phyloP scores from a whole-genome alignment of 1,284 basidiomycete genomes.

The Chalciporus sp. region DNA sequence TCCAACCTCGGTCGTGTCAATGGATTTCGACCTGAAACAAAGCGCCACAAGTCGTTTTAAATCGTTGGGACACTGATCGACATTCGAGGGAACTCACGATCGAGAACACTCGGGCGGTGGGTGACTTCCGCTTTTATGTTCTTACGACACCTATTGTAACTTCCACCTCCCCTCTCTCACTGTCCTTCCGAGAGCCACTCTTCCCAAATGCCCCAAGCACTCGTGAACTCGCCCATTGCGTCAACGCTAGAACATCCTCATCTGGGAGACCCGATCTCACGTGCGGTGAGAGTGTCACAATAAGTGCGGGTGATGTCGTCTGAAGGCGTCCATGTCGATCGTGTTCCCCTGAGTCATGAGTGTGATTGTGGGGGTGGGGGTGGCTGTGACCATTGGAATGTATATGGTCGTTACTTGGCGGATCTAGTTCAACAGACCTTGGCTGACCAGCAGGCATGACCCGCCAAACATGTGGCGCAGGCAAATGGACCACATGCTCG shows the following conservation, averaged over 20 bases:
- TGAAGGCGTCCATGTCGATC: neutral
- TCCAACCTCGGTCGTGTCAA: neutral
- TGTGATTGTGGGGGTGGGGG: slow-evolving; percentile 5
- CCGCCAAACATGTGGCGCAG: slow-evolving; percentile 86
- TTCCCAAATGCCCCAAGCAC: slow-evolving; percentile 46
- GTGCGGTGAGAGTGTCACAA: slow-evolving; percentile 84
- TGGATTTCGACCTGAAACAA: neutral
- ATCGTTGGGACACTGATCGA: too few relatives aligned
- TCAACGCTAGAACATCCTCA: slow-evolving; percentile 71
- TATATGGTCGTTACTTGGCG: neutral
- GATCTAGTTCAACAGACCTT: slow-evolving; percentile 4
- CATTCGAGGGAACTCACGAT: neutral
- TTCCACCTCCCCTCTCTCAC: slow-evolving; percentile 39
- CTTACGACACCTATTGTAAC: slow-evolving; percentile 53
- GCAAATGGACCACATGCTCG: slow-evolving; percentile 75
- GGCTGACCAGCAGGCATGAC: slow-evolving; percentile 53
- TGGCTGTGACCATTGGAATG: slow-evolving; percentile 13
- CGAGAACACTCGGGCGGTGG: too few relatives aligned
- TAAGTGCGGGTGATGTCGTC: slow-evolving; percentile 48
- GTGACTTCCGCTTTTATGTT: slow-evolving; percentile 22
- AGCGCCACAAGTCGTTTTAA: too few relatives aligned
- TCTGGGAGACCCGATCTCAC: slow-evolving; percentile 72
- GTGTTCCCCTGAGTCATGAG: neutral
- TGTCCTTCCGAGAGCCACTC: slow-evolving; percentile 34
- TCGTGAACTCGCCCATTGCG: slow-evolving; percentile 72